Conservation (phyloP, 1,284 basidiomycete species). For the Naganishia albida region DNA sequence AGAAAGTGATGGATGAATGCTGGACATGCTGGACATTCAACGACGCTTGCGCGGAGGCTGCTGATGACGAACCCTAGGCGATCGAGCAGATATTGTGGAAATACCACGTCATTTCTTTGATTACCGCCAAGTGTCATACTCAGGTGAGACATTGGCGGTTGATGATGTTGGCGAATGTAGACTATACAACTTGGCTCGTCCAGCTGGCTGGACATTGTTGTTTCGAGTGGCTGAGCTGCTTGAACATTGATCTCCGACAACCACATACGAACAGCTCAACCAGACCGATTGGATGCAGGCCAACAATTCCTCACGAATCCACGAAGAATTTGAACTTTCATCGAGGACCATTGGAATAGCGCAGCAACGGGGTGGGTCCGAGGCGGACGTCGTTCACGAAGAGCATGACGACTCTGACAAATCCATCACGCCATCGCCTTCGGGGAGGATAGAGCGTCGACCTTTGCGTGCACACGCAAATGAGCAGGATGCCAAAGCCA, state of each 20-base stretch:
- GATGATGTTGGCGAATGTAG: too few species aligned
- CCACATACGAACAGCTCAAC: not conserved
- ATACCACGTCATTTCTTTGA: too few species aligned
- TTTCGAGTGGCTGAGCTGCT: not conserved
- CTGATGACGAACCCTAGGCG: slow-evolving; percentile 26
- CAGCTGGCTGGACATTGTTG: too few species aligned
- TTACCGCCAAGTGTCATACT: too few species aligned
- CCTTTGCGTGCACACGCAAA: not conserved
- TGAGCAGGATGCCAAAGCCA: not conserved
- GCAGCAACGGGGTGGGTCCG: not conserved
- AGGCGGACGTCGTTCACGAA: too few species aligned
- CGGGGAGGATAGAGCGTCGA: not conserved
- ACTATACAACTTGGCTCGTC: too few species aligned
- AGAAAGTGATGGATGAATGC: not conserved
- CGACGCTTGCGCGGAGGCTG: slow-evolving; percentile 26
- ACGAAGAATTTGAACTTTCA: not conserved
- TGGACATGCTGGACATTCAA: not conserved
- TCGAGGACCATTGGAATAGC: not conserved
- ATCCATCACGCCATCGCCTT: not conserved
- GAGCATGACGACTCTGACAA: not conserved
- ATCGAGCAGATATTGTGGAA: not conserved
- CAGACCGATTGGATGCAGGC: not conserved
- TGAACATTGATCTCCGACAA: not conserved
- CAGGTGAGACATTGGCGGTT: too few species aligned
- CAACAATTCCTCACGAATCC: not conserved